Percentiles rank a stretch among this genome's conserved stretches.
Evolutionary conservation across 768 basidiomycete genomes (phyloP).

Genomic region (Panaeolus papilionaceus): DNA sequence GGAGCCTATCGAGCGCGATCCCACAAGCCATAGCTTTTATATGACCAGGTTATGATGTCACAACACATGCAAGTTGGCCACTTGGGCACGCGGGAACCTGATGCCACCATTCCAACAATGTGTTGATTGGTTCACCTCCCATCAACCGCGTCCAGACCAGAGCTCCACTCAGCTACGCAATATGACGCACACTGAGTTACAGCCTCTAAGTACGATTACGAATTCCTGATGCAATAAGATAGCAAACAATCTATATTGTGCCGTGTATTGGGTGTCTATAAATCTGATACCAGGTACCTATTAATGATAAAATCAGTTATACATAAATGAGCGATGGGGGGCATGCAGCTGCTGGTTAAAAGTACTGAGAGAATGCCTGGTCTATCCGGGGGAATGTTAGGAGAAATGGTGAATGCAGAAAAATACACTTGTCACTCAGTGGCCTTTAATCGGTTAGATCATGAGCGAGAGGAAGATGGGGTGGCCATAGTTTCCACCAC

Average conservation of each 20-base stretch:
- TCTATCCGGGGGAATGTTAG: constrained; percentile 21
- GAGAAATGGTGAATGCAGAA: constrained; percentile 1
- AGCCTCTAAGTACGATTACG: not conserved
- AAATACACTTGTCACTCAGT: not conserved
- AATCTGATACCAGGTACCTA: not conserved
- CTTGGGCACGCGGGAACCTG: constrained; percentile 4
- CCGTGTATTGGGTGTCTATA: not conserved
- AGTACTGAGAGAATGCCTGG: constrained; percentile 13
- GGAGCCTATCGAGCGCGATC: not conserved
- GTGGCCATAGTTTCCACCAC: not conserved
- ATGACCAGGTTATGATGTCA: constrained; percentile 9
- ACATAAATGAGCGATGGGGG: constrained; percentile 9
- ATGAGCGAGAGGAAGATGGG: constrained; percentile 9
- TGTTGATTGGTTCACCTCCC: not conserved
- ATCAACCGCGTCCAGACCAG: not conserved
- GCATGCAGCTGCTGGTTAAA: constrained; percentile 2
- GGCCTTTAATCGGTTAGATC: not conserved
- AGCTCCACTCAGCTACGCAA: constrained; percentile 12
- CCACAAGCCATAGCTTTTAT: not conserved
- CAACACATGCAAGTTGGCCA: not conserved
- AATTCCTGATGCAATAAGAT: not conserved
- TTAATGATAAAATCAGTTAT: constrained; percentile 11
- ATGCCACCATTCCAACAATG: not conserved
- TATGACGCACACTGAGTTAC: not conserved
- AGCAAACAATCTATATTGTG: not conserved